Evolutionary conservation across 768 basidiomycete genomes (phyloP).

Genomic region (Lyophyllum atratum): DNA sequence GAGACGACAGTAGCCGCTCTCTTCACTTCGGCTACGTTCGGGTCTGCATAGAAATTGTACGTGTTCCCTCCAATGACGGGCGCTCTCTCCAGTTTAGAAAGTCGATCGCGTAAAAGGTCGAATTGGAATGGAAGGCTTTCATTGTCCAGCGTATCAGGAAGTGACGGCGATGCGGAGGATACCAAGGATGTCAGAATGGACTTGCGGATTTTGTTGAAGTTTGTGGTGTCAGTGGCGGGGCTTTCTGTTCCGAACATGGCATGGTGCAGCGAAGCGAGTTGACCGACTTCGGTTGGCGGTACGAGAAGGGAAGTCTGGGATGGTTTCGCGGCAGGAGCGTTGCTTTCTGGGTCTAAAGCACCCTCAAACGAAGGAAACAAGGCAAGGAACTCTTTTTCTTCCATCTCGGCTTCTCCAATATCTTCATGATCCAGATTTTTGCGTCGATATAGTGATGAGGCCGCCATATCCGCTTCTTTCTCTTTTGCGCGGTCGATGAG

Average conservation of each 20-base stretch:
- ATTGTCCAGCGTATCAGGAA: constrained; percentile 50
- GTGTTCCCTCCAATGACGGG: constrained; percentile 20
- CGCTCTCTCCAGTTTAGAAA: constrained; percentile 30
- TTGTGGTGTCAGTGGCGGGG: neutral
- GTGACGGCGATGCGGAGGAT: constrained; percentile 24
- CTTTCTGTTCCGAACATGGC: constrained; percentile 32
- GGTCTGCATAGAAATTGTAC: constrained; percentile 81
- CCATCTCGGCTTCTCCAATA: constrained; percentile 69
- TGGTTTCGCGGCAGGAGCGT: constrained; percentile 10
- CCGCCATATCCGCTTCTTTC: constrained; percentile 60
- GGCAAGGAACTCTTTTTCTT: constrained; percentile 80
- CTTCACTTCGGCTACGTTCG: constrained; percentile 71
- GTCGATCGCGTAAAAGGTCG: constrained; percentile 44
- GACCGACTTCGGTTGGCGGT: constrained; percentile 32
- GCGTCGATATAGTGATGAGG: constrained; percentile 76
- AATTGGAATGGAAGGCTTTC: constrained; percentile 55
- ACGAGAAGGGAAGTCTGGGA: constrained; percentile 27
- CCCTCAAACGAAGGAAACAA: constrained; percentile 88
- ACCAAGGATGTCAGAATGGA: constrained; percentile 35
- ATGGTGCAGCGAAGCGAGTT: constrained; percentile 51
- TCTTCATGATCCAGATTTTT: constrained; percentile 54
- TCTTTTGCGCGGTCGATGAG: constrained; percentile 74
- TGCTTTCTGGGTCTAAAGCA: constrained; percentile 37
- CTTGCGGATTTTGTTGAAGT: constrained; percentile 36
- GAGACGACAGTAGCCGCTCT: constrained; percentile 57